Evolutionary conservation across 306 rosid genomes (phyloP).

Genomic region (Sesbania bispinosa): DNA sequence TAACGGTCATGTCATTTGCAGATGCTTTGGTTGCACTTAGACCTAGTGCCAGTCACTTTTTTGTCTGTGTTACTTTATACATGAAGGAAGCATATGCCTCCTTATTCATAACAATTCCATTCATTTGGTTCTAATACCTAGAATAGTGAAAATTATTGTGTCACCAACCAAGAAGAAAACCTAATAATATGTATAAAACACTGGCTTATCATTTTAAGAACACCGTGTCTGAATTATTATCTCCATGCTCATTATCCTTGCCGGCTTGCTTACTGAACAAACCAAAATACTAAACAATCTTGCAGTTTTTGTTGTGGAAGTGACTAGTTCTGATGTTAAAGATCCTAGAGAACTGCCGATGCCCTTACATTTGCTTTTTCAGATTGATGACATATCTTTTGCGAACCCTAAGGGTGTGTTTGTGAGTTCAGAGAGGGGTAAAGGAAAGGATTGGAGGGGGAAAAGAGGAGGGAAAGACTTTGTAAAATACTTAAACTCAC

Average conservation of each 20-base stretch:
- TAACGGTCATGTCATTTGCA: too few species aligned
- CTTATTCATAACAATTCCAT: background rate
- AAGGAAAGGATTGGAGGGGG: too few species aligned
- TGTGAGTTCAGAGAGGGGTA: too few species aligned
- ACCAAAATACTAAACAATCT: background rate
- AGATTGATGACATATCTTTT: background rate
- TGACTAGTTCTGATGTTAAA: background rate
- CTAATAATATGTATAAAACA: background rate
- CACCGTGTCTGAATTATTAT: background rate
- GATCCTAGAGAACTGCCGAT: background rate
- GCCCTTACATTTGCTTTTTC: background rate
- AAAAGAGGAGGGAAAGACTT: too few species aligned
- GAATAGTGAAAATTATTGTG: background rate
- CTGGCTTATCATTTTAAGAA: background rate
- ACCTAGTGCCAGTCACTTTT: background rate
- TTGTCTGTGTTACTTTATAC: background rate
- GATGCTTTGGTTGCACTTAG: background rate
- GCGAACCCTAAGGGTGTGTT: background rate
- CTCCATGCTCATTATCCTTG: background rate
- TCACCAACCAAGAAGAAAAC: too few species aligned
- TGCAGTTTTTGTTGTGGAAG: background rate
- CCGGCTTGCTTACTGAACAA: background rate
- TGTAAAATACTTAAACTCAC: too few species aligned
- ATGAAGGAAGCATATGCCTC: background rate
- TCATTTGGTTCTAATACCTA: slow-evolving; percentile 2